Evolutionary conservation across 176 grass and related monocot species (phyloP), one percentile per base, ranked within the genome.

Genomic region (Oryza australiensis): DNA sequence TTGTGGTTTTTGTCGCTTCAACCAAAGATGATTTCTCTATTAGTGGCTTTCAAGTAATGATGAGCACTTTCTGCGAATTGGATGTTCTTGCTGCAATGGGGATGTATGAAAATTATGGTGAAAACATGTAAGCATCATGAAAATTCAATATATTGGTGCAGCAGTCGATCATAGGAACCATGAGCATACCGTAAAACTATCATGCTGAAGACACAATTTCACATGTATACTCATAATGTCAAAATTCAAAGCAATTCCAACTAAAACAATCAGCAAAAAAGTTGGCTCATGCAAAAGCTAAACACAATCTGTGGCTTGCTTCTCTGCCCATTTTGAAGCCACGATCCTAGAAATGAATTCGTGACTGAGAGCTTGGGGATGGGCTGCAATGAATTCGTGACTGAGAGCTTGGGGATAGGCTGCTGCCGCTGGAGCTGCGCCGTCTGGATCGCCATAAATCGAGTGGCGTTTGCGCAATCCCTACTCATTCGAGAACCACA

Each of bases 21-120:
- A n/a, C n/a, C n/a, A n/a, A n/a, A n/a, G n/a, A n/a, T n/a, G n/a
- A n/a, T n/a, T n/a, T n/a, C n/a, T n/a, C n/a, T n/a, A n/a, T n/a
- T n/a, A n/a, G n/a, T n/a, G n/a, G n/a, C 79, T 89, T 48, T 89
- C 88, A 37, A 89, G 88, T 16, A 89, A 77, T 29, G 88, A 83
- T 1, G 88, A 82, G 74, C 73, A 89, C 62, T 89, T 89, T 22
- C 78, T 81, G 9, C 67, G 67, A 24, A 59, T 35, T 20, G 68
- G 45, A 28, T 12, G 5, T 38, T 86, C 5, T 28, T 86, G n/a
- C 88, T 89, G 83, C 7, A 77, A 73, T 28, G 15, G 0, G 16
- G 26, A 82, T 77, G 23, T 28, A 42, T 3, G 1, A 9, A 65
- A 81, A 14, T n/a, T 81, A 72, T 12, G 71, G 72, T 3, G 16